These are phyloP conservation scores for Calocybe gangraenosa DNA, from an alignment of 768 basidiomycete genomes.

Conservation along the genomic window DNA sequence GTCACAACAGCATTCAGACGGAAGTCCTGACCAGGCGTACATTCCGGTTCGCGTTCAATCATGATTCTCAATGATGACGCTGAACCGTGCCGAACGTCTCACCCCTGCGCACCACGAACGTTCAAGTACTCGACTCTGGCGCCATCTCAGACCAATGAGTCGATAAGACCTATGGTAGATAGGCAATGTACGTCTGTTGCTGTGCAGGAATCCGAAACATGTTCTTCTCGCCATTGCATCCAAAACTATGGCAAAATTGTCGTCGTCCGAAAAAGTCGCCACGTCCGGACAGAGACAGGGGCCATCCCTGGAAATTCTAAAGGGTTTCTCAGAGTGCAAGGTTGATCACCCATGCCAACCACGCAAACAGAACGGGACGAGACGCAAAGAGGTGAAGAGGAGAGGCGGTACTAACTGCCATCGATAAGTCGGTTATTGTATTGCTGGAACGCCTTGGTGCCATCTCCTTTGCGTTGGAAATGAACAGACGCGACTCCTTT, in stretches of 20 bases:
- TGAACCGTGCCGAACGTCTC: too few relatives aligned
- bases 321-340: conserved; percentile 27
- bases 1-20: not conserved
- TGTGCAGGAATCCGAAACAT: conserved; percentile 1
- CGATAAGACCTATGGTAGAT: conserved; percentile 13
- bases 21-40: not conserved
- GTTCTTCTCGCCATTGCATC: not conserved
- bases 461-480: conserved; percentile 86
- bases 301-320: conserved; percentile 36
- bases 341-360: conserved; percentile 17
- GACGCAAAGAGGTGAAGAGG: conserved; percentile 37
- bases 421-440: conserved; percentile 99
- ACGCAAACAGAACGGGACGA: conserved; percentile 30
- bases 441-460: conserved; percentile 84
- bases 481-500: conserved; percentile 87
- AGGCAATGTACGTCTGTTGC: not conserved
- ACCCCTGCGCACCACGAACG: not conserved
- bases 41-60: conserved; percentile 4
- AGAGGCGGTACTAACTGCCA: conserved; percentile 96
- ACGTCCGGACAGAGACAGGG: conserved; percentile 36
- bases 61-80: not conserved
- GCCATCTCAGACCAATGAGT: conserved; percentile 6
- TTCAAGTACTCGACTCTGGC: not conserved
- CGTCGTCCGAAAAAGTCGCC: conserved; percentile 11
- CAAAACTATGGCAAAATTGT: conserved; percentile 24